Conservation (phyloP, 2,329 filamentous ascomycete species). For the Aschersonia sp. region DNA sequence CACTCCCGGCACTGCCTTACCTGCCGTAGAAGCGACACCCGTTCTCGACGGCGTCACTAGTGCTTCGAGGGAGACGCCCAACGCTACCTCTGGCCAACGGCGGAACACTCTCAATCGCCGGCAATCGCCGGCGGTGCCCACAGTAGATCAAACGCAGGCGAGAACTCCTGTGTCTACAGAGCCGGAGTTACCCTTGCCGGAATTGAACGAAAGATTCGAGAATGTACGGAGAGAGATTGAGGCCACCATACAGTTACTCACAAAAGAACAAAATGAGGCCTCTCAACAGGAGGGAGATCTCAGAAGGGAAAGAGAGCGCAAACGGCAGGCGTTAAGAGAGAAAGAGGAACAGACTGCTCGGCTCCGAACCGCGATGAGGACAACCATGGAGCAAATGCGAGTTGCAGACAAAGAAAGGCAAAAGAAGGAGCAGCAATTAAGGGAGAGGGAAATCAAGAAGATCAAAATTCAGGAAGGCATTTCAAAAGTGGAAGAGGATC, state of each 20-base stretch:
- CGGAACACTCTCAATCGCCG: constrained; percentile 54
- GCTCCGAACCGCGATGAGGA: constrained; percentile 66
- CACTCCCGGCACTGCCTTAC: constrained; percentile 33
- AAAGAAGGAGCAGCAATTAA: constrained; percentile 60
- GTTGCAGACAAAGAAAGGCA: constrained; percentile 63
- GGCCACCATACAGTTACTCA: constrained; percentile 55
- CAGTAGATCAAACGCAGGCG: constrained; percentile 32
- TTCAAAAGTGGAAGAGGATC: constrained; percentile 50
- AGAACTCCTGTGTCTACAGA: constrained; percentile 33
- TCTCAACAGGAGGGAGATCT: constrained; percentile 52
- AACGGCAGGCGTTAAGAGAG: constrained; percentile 66
- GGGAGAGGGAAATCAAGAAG: constrained; percentile 54
- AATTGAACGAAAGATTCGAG: constrained; percentile 72
- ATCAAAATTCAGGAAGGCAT: constrained; percentile 58
- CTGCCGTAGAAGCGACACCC: constrained; percentile 45
- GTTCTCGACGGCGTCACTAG: constrained; percentile 45
- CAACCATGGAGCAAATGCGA: constrained; percentile 69
- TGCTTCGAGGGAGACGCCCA: constrained; percentile 47
- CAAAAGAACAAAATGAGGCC: constrained; percentile 58
- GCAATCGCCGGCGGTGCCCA: constrained; percentile 56
- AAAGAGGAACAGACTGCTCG: constrained; percentile 85
- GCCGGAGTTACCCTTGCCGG: constrained; percentile 53
- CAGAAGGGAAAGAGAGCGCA: constrained; percentile 63
- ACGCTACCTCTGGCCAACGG: constrained; percentile 26
- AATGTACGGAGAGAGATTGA: constrained; percentile 71